phyloP scores from a whole-genome alignment of 768 basidiomycete species.

The Macrolepiota albuminosa region DNA sequence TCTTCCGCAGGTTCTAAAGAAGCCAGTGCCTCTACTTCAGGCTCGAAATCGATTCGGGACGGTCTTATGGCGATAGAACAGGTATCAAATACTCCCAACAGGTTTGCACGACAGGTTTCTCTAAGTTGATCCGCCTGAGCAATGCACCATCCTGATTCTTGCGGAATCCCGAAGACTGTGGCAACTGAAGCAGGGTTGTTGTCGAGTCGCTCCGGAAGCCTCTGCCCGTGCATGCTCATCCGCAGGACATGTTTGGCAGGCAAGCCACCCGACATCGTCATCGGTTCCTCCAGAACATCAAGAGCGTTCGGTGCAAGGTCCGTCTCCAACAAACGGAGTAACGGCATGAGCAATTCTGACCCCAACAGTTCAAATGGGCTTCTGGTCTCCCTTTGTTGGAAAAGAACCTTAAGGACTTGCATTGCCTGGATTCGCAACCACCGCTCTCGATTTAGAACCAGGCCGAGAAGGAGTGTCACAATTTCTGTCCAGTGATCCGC shows the following conservation, averaged over 20 bases:
- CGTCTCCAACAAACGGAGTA: slow-evolving; percentile 83
- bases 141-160: slow-evolving; percentile 85
- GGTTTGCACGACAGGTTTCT: slow-evolving; percentile 65
- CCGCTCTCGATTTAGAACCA: slow-evolving; percentile 75
- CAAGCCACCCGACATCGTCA: slow-evolving; percentile 71
- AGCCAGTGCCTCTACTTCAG: slow-evolving; percentile 47
- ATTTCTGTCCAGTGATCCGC: slow-evolving; percentile 74
- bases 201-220: slow-evolving; percentile 25
- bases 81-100: slow-evolving; percentile 83
- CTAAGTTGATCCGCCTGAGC: slow-evolving; percentile 60
- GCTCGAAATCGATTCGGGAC: slow-evolving; percentile 70
- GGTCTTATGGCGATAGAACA: slow-evolving; percentile 68
- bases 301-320: slow-evolving; percentile 82
- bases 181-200: slow-evolving; percentile 50
- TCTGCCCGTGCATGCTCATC: slow-evolving; percentile 78
- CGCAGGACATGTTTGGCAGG: slow-evolving; percentile 83
- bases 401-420: slow-evolving; percentile 85
- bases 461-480: slow-evolving; percentile 78
- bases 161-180: slow-evolving; percentile 77
- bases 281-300: slow-evolving; percentile 91
- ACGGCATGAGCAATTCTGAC: slow-evolving; percentile 86
- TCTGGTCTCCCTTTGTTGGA: slow-evolving; percentile 79
- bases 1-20: slow-evolving; percentile 44
- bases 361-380: slow-evolving; percentile 70
- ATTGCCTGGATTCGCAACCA: slow-evolving; percentile 82